These are phyloP conservation scores for Aureobasidium sp. DNA, from an alignment of 2,329 filamentous ascomycete genomes.

Conservation along the genomic window DNA sequence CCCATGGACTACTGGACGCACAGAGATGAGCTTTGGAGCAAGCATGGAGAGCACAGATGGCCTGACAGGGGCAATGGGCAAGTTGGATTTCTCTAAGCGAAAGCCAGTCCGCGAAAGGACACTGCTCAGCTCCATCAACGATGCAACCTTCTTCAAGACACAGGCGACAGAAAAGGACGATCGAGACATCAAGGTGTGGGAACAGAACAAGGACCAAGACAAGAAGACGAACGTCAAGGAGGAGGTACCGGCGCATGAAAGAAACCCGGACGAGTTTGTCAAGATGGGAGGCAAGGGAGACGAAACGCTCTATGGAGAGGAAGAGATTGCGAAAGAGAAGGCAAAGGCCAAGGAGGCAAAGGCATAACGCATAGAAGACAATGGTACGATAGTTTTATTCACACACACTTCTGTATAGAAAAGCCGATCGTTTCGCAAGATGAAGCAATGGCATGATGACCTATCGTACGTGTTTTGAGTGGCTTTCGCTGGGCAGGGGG, in stretches of 20 bases:
- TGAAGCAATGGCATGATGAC: slow-evolving; percentile 1
- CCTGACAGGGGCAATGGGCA: slow-evolving; percentile 75
- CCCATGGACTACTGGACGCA: slow-evolving; percentile 65
- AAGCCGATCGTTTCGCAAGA: neutral
- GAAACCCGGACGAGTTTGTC: slow-evolving; percentile 70
- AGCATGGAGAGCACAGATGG: slow-evolving; percentile 81
- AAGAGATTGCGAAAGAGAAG: slow-evolving; percentile 28
- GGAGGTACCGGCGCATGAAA: slow-evolving; percentile 38
- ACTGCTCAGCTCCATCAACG: slow-evolving; percentile 73
- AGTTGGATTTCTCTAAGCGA: slow-evolving; percentile 75
- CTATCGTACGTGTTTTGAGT: slow-evolving; percentile 1
- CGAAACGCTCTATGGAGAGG: slow-evolving; percentile 64
- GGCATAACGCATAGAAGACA: neutral
- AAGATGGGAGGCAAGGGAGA: slow-evolving; percentile 82
- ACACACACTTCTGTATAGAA: neutral
- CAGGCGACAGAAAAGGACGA: slow-evolving; percentile 47
- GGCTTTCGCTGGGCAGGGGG: neutral
- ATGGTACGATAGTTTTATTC: neutral
- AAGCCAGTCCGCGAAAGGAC: slow-evolving; percentile 79
- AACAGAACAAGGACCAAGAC: slow-evolving; percentile 56
- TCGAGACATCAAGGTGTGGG: slow-evolving; percentile 63
- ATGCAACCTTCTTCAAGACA: slow-evolving; percentile 57
- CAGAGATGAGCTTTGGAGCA: slow-evolving; percentile 16
- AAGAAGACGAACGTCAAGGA: slow-evolving; percentile 24
- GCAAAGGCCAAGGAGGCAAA: slow-evolving; percentile 13